Evolutionary conservation across 2,329 filamentous ascomycete species (phyloP), one percentile per base, ranked within the genome.

Genomic region (Bipolaris bicolor): DNA sequence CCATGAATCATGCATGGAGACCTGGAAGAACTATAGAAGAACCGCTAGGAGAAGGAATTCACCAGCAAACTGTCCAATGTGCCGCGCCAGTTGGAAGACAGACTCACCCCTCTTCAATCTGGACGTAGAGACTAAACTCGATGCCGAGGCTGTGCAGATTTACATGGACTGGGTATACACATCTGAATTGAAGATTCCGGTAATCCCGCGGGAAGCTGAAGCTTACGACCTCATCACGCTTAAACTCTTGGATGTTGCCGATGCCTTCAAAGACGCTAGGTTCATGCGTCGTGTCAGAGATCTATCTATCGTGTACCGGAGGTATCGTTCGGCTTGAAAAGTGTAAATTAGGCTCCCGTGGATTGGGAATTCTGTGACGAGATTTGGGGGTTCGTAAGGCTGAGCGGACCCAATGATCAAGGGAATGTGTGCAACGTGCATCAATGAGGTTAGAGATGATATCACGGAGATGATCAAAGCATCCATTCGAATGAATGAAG

Each of bases 161-260:
- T 69, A 69, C 24, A 5, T 61, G 6, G 54, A 65, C 33, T 70
- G 63, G 59, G 41, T 67, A 0, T 66, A 64, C 46, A 54, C 55
- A 7, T 41, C 40, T 7, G 22, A 2, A 1, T 18, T 66, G 1
- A 9, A 16, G 3, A 48, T 63, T 5, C 11, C 24, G 9, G 10
- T 18, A 5, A 36, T 47, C 16, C n/a, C 53, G 9, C 7, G 24
- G 2, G 1, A 18, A 1, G 6, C 11, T 7, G 41, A 40, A 5
- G 10, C 10, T 2, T 52, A 33, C 41, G 47, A 33, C 3, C 44
- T 49, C 0, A 20, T 36, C 10, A 20, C 29, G 7, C 44, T 54
- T n/a, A 43, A 54, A 33, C 52, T 48, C 15, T 41, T 34, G 34
- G 34, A 26, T 16, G 33, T 56, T 16, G 41, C 41, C 5, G 31